A percentile compares a stretch with the other conserved stretches of the same genome.
Conservation (phyloP, 2,329 filamentous ascomycete genomes). For the Chaetothyriales sp. region DNA sequence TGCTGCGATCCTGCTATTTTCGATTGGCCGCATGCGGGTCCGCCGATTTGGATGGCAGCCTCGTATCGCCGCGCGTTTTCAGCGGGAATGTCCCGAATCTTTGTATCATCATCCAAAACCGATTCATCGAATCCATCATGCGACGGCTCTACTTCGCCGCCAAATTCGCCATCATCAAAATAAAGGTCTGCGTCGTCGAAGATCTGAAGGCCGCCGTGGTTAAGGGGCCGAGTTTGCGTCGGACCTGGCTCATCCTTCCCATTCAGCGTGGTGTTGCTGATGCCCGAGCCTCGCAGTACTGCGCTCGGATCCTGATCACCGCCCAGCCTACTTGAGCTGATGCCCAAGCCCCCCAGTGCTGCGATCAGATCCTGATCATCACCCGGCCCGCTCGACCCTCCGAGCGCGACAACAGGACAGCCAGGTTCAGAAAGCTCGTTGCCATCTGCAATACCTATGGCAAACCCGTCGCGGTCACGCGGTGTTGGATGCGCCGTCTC, state of each 20-base stretch:
- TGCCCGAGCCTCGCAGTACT: constrained; percentile 14
- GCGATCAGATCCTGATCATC: constrained; percentile 5
- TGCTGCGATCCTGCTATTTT: neutral
- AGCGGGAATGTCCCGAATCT: constrained; percentile 21
- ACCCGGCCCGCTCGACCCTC: constrained; percentile 1
- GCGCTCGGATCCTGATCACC: constrained; percentile 5
- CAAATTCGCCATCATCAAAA: constrained; percentile 31
- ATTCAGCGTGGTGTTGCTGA: neutral
- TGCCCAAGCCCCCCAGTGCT: constrained; percentile 14
- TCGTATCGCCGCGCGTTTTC: constrained; percentile 15
- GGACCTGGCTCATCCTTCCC: neutral
- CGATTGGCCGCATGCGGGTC: constrained; percentile 2
- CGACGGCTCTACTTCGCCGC: constrained; percentile 10
- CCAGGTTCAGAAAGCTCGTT: constrained; percentile 3
- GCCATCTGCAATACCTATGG: constrained; percentile 14
- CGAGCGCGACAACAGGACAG: neutral
- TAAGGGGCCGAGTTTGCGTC: constrained; percentile 3
- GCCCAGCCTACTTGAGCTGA: constrained; percentile 4
- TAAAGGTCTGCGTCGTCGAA: constrained; percentile 31
- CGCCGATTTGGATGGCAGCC: constrained; percentile 7
- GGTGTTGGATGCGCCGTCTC: constrained; percentile 19
- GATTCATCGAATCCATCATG: constrained; percentile 33
- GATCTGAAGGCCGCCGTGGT: constrained; percentile 8
- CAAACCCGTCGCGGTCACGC: constrained; percentile 16
- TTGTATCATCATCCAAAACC: constrained; percentile 35